Percentiles rank a stretch among this genome's conserved stretches.
These are phyloP conservation scores for Schizonepeta tenuifolia DNA, from an alignment of 257 asterid genomes.

Conservation along the genomic window DNA sequence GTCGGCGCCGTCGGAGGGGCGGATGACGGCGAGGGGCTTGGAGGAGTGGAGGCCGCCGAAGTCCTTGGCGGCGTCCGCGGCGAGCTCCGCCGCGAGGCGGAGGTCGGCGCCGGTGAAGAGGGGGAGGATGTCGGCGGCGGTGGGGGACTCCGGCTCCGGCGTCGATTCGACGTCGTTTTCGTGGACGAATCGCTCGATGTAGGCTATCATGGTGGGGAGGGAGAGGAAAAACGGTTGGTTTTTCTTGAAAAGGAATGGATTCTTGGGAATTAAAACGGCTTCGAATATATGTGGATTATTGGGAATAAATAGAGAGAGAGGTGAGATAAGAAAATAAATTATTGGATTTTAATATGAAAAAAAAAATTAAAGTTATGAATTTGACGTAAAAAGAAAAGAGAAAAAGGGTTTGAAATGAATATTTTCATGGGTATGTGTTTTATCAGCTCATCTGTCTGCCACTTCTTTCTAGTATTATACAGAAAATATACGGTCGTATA, in stretches of 20 bases:
- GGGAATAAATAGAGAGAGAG: slow-evolving; percentile 34
- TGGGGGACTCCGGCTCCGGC: slow-evolving; percentile 42
- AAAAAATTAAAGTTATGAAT: background rate
- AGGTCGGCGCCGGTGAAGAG: slow-evolving; percentile 52
- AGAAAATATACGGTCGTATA: too few relatives aligned
- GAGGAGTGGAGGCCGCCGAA: slow-evolving; percentile 73
- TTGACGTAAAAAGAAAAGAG: slow-evolving; percentile 8
- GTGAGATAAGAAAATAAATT: background rate
- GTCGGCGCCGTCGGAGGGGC: slow-evolving; percentile 58
- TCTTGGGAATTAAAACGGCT: slow-evolving; percentile 30
- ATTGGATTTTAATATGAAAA: background rate
- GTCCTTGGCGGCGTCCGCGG: slow-evolving; percentile 53
- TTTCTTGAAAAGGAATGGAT: slow-evolving; percentile 27
- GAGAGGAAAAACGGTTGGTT: background rate
- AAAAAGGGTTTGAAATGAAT: slow-evolving; percentile 34
- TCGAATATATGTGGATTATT: slow-evolving; percentile 13
- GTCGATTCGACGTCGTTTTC: slow-evolving; percentile 60
- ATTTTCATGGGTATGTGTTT: slow-evolving; percentile 48
- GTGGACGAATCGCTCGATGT: slow-evolving; percentile 58
- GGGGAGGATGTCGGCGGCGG: slow-evolving; percentile 41
- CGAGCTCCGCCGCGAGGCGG: slow-evolving; percentile 48
- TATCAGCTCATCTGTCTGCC: slow-evolving; percentile 72
- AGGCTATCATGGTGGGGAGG: slow-evolving; percentile 61
- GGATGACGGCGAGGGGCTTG: slow-evolving; percentile 67
- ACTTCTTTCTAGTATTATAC: slow-evolving; percentile 36